A percentile compares a stretch with the other conserved stretches of the same genome.
phyloP scores from a whole-genome alignment of 345 rosid genomes.

The Citrus cavaleriei region DNA sequence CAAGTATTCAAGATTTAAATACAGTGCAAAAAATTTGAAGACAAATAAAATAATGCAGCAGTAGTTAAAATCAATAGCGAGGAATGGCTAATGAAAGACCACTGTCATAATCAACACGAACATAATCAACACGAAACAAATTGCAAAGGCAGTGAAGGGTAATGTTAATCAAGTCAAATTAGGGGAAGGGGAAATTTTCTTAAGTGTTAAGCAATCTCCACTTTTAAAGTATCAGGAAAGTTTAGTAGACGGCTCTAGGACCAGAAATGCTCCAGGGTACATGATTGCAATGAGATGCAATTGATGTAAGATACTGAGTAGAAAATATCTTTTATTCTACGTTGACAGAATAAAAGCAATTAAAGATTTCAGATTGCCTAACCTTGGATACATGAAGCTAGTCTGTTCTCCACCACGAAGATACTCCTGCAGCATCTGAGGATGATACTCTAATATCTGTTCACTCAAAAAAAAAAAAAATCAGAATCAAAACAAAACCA shows the following conservation, averaged over 20 bases:
- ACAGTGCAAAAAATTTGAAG: neutral
- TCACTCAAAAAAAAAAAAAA: constrained; percentile 13
- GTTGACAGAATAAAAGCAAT: constrained; percentile 2
- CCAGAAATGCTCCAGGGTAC: neutral
- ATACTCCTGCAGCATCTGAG: constrained; percentile 93
- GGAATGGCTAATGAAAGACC: neutral
- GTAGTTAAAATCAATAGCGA: neutral
- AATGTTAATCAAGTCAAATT: neutral
- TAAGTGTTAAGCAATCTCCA: neutral
- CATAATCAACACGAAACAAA: neutral
- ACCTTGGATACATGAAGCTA: constrained; percentile 99
- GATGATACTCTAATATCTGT: constrained; percentile 97
- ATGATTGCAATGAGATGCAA: neutral
- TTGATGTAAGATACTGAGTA: neutral
- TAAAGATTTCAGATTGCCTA: constrained; percentile 6
- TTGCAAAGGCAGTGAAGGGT: neutral
- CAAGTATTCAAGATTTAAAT: no score
- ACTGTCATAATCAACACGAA: neutral
- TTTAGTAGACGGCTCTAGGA: neutral
- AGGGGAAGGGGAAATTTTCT: neutral
- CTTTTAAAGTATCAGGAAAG: neutral
- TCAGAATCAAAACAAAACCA: neutral
- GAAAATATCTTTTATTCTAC: neutral
- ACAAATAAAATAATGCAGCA: neutral
- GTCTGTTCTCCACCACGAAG: constrained; percentile 92